Base-by-base conservation (phyloP, 148 eudicot genomes). In the Polygonum maritimum region DNA sequence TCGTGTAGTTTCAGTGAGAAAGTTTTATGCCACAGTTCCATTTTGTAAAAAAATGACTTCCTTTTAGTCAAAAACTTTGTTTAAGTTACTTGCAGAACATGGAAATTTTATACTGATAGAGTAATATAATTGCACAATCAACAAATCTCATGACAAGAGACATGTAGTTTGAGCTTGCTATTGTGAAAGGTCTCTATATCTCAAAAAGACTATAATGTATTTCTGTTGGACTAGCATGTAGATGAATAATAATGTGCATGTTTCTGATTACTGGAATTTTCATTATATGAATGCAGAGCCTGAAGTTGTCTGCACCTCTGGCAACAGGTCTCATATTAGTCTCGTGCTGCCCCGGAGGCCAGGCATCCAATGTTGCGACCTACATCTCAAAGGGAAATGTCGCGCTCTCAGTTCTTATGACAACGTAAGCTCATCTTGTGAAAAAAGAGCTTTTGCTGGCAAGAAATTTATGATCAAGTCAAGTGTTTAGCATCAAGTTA, bases 341-440 rank as follows among this genome's bases (percentile, higher is more conserved):
- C 57, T 92, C 99, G 38, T 96, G 99, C 85, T 96, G 99, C 78
- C 99, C 99, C 54, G 99, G 99, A 80, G 99, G 98, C 77, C 99
- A 96, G 82, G 98, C 99, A 80, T 96, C 99, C 79, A 96, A 96
- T 87, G 98, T 96, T 69, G 98, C 99, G 60, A 96, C 99, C 21
- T 96, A 92, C 79, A 96, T 96, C 75, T 88, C 99, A 10, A 96
- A 92, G 81, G 99, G 99, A 81, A 96, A 96, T 77, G 99, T 96
- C 78, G 99, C 99, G 55, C 98, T 96, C 47, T 96, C 99, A 12
- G 99, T 96, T 83, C 98, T 96, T 74, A 96, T 96, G 98, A 96
- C 99, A 76, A 96, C 99, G 99, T 96, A 96, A 92, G 94, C 80
- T 63, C 38, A 9, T 31, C 78, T 69, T 76, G 38, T 51, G 39